Base-by-base conservation (phyloP, 108 stramenopile genomes). In the Chaetoceros muelleri region DNA sequence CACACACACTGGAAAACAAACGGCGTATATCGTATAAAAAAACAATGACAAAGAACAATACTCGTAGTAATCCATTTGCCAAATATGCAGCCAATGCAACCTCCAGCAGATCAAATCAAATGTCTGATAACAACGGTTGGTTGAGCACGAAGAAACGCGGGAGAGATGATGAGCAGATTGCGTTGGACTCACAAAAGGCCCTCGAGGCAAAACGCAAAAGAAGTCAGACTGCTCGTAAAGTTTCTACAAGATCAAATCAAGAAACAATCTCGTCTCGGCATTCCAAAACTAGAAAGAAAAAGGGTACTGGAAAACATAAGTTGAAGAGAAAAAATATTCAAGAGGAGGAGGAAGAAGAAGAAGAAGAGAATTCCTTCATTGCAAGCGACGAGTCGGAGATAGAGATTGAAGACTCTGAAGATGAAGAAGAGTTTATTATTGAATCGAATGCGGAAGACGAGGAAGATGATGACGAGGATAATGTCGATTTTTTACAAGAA, bases 111-210 rank as follows among this genome's bases (percentile, higher is more conserved):
- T n/a, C n/a, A n/a, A n/a, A n/a, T n/a, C n/a, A n/a, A n/a, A n/a
- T n/a, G n/a, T n/a, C n/a, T n/a, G n/a, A n/a, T n/a, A n/a, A n/a
- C n/a, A n/a, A n/a, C n/a, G 80, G 76, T 16, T 87, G 85, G 85
- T 46, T 87, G 28, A 67, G 72, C 16, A 72, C 80, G 3, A 80
- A 80, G 47, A 87, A 81, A 54, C 30, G 54, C 26, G 80, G 80
- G 22, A 61, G 77, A 24, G 84, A 85, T 59, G 79, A 82, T 62
- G 55, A 47, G 8, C 66, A 58, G 31, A 81, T 87, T 55, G 53
- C 44, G 17, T 22, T 29, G 10, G 76, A 71, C 30, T 54, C 34
- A 23, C 29, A 25, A 45, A 56, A 53, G 27, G 76, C 76, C 49
- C 8, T 48, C 23, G 54, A 63, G 28, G 47, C 40, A 1, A 24